These are phyloP conservation scores for Teratosphaeria nubilosa DNA, from an alignment of 2,329 filamentous ascomycete species.

Conservation along the genomic window DNA sequence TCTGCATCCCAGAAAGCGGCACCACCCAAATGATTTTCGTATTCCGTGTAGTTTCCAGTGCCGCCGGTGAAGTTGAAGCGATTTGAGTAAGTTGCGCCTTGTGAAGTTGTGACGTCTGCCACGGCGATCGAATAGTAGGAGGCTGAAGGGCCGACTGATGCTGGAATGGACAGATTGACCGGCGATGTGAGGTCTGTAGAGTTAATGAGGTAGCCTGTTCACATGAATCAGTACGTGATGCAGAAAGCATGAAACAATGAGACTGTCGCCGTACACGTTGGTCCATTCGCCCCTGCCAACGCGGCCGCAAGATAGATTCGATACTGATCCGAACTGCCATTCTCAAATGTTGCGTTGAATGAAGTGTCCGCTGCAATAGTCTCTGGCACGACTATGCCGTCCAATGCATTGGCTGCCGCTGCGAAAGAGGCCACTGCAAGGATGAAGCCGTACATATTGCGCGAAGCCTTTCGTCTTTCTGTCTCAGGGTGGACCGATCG, in stretches of 20 bases:
- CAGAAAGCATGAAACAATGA: background rate
- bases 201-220: constrained; percentile 26
- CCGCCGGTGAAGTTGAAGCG: constrained; percentile 19
- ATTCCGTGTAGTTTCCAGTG: constrained; percentile 18
- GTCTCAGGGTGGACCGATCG: background rate
- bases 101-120: constrained; percentile 14
- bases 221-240: background rate
- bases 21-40: constrained; percentile 20
- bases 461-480: background rate
- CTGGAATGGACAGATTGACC: constrained; percentile 23
- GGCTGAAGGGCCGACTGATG: constrained; percentile 22
- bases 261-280: constrained; percentile 15
- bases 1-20: constrained; percentile 22
- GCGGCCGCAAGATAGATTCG: constrained; percentile 26
- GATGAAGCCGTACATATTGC: background rate
- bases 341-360: constrained; percentile 26
- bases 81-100: constrained; percentile 17
- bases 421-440: background rate
- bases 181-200: constrained; percentile 19
- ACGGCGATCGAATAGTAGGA: constrained; percentile 24
- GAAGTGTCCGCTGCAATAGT: constrained; percentile 13
- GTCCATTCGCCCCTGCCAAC: constrained; percentile 23
- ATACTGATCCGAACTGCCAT: constrained; percentile 18
- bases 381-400: constrained; percentile 17
- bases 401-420: constrained; percentile 10